Conservation (phyloP, 805 yeast species). For the Candida vaughaniae region DNA sequence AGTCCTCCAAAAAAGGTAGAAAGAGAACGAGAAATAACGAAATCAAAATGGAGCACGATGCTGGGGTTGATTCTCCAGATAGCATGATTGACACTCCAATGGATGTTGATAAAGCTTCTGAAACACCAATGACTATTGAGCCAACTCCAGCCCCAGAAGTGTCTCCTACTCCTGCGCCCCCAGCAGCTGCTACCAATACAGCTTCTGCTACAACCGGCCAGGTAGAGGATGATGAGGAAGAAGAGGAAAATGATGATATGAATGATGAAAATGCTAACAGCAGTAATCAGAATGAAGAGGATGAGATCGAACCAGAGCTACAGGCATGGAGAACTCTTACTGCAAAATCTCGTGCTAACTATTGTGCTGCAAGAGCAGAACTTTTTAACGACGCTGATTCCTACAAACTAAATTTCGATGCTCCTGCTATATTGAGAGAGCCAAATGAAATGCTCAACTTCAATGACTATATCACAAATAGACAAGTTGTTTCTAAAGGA, state of each 20-base stretch:
- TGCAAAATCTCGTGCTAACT: slow-evolving; percentile 73
- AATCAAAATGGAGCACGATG: slow-evolving; percentile 28
- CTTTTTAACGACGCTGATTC: slow-evolving; percentile 54
- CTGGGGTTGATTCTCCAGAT: slow-evolving; percentile 18
- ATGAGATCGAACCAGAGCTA: slow-evolving; percentile 71
- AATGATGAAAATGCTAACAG: slow-evolving; percentile 42
- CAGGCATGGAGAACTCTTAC: slow-evolving; percentile 84
- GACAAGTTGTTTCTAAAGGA: slow-evolving; percentile 41
- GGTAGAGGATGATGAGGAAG: slow-evolving; percentile 28
- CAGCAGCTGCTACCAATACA: slow-evolving; percentile 7
- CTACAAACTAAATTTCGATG: slow-evolving; percentile 57
- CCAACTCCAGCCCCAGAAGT: slow-evolving; percentile 6
- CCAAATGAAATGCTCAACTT: slow-evolving; percentile 67
- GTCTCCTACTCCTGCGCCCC: slow-evolving; percentile 7
- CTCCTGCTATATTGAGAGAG: slow-evolving; percentile 67
- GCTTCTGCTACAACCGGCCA: slow-evolving; percentile 18
- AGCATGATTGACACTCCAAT: slow-evolving; percentile 11
- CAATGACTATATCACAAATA: slow-evolving; percentile 41
- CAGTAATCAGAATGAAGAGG: slow-evolving; percentile 49
- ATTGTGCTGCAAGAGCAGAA: slow-evolving; percentile 65
- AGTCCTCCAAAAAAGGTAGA: slow-evolving; percentile 40
- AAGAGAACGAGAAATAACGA: slow-evolving; percentile 37
- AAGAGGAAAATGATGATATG: slow-evolving; percentile 40
- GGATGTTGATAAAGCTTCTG: slow-evolving; percentile 11
- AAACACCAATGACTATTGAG: slow-evolving; percentile 3